Evolutionary conservation across 257 asterid genomes (phyloP).

Genomic region (Thymus mandschuricus): DNA sequence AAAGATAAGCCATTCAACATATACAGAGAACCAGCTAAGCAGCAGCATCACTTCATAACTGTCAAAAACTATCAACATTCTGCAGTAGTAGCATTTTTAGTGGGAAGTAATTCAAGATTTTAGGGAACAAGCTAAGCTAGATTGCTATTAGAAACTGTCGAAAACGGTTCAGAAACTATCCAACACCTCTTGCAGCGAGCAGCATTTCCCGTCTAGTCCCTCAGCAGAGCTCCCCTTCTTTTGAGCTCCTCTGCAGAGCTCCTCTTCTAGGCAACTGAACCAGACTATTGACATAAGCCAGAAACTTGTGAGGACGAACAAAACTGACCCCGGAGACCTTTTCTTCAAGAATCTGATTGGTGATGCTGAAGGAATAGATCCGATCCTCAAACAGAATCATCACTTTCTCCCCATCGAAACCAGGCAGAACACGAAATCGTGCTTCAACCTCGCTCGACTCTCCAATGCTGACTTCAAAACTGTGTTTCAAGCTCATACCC

Average conservation of each 20-base stretch:
- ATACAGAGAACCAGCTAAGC: no score
- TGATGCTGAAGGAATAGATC: slow-evolving; percentile 33
- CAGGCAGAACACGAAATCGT: slow-evolving; percentile 32
- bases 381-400: slow-evolving; percentile 33
- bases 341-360: slow-evolving; percentile 20
- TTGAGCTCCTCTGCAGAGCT: not conserved
- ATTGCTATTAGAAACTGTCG: no score
- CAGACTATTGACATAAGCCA: slow-evolving; percentile 55
- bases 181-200: not conserved
- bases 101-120: not conserved
- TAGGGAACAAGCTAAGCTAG: not conserved
- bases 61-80: no score
- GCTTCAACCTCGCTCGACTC: no score
- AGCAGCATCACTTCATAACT: no score
- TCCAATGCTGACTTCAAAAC: slow-evolving; percentile 24
- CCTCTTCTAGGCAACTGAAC: slow-evolving; percentile 32
- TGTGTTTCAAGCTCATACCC: slow-evolving; percentile 35
- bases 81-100: no score
- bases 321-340: not conserved
- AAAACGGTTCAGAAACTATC: not conserved
- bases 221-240: no score
- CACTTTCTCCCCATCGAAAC: slow-evolving; percentile 35
- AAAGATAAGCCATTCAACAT: no score
- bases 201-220: not conserved
- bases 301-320: slow-evolving; percentile 4